Evolutionary conservation across 2,329 filamentous ascomycete species (phyloP).

Genomic region (Lasiodiplodia hormozganensis): DNA sequence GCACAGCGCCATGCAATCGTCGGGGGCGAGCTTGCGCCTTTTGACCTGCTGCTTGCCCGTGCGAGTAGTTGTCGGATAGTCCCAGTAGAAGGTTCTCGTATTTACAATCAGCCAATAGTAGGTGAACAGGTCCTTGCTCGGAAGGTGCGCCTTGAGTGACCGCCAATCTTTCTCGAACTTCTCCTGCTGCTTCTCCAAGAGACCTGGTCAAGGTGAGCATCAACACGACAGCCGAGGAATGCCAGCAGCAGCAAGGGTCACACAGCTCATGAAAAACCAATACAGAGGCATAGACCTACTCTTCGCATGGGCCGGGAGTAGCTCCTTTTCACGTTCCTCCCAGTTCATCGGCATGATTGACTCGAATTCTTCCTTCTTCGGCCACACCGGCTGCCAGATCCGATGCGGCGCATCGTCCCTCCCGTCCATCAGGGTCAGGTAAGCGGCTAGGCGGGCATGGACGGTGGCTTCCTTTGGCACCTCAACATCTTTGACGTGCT

Average conservation of each 20-base stretch:
- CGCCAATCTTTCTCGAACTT: slow-evolving; percentile 62
- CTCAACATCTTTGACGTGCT: slow-evolving; percentile 55
- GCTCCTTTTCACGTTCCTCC: slow-evolving; percentile 50
- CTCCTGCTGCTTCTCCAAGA: slow-evolving; percentile 62
- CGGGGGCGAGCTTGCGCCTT: slow-evolving; percentile 48
- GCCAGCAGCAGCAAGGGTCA: slow-evolving; percentile 15
- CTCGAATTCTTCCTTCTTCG: slow-evolving; percentile 66
- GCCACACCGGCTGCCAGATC: slow-evolving; percentile 73
- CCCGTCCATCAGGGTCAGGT: slow-evolving; percentile 60
- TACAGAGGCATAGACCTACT: slow-evolving; percentile 32
- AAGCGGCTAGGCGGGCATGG: slow-evolving; percentile 76
- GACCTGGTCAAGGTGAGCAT: slow-evolving; percentile 34
- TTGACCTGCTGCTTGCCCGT: slow-evolving; percentile 51
- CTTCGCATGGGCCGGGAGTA: slow-evolving; percentile 47
- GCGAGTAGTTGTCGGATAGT: slow-evolving; percentile 47
- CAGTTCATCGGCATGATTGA: slow-evolving; percentile 65
- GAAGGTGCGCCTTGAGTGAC: slow-evolving; percentile 52
- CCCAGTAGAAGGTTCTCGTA: slow-evolving; percentile 66
- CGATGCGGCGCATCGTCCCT: slow-evolving; percentile 54
- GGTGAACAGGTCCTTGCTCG: slow-evolving; percentile 51
- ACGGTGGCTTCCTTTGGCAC: slow-evolving; percentile 65
- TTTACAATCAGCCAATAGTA: slow-evolving; percentile 69
- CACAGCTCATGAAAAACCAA: slow-evolving; percentile 12
- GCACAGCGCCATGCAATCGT: slow-evolving; percentile 72
- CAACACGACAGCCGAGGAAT: slow-evolving; percentile 20